Evolutionary conservation across 352 stramenopile genomes (phyloP).

Genomic region (Discostella stelligera): DNA sequence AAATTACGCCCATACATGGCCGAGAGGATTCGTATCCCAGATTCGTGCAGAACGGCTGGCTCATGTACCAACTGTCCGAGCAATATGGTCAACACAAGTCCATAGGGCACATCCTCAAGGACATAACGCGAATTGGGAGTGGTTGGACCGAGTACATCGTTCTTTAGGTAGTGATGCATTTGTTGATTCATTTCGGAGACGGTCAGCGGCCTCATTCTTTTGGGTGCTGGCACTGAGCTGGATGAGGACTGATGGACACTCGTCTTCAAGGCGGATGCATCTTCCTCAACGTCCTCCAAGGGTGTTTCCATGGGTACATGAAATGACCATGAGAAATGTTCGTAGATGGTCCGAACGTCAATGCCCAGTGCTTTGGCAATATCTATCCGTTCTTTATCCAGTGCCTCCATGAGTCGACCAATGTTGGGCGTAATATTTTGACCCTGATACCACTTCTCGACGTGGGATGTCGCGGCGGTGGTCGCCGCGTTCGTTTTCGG

Average conservation of each 20-base stretch:
- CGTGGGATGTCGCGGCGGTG: no score
- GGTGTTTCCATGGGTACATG: constrained; percentile 54
- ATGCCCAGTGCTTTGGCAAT: constrained; percentile 56
- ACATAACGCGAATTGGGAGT: constrained; percentile 56
- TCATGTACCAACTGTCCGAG: constrained; percentile 46
- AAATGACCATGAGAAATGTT: constrained; percentile 66
- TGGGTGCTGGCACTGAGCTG: not conserved
- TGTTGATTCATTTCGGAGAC: constrained; percentile 71
- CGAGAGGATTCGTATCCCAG: constrained; percentile 56
- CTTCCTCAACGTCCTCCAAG: constrained; percentile 2
- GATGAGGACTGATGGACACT: not conserved
- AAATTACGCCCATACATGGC: constrained; percentile 70
- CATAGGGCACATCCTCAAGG: constrained; percentile 71
- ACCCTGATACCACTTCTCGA: constrained; percentile 69
- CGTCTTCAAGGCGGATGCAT: not conserved
- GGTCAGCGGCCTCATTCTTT: constrained; percentile 24
- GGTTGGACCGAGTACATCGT: constrained; percentile 59
- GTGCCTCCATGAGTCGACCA: constrained; percentile 54
- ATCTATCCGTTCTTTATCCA: constrained; percentile 59
- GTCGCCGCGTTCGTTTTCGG: no score
- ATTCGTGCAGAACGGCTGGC: constrained; percentile 58
- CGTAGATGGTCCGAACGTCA: constrained; percentile 59
- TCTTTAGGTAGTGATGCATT: constrained; percentile 55
- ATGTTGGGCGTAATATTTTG: constrained; percentile 61
- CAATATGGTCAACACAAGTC: constrained; percentile 50